Evolutionary conservation across 2,329 filamentous ascomycete genomes (phyloP).

Genomic region (Cladophialophora immunda): DNA sequence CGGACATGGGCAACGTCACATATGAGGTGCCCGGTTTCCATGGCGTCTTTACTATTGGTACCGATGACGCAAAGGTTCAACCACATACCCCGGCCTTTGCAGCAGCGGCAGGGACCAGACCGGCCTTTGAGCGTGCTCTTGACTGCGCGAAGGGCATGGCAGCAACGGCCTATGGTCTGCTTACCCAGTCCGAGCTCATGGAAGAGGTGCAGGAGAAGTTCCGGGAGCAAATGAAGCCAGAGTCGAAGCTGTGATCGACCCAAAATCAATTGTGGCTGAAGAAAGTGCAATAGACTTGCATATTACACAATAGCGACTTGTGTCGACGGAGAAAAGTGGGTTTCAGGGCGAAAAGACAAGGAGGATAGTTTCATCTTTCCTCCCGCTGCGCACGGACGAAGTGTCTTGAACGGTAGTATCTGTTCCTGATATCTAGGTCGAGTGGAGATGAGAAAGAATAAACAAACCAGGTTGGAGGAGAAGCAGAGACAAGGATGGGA

Average conservation of each 20-base stretch:
- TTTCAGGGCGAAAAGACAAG: not conserved
- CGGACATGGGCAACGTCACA: slow-evolving; percentile 63
- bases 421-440: too few species aligned
- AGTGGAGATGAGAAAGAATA: not conserved
- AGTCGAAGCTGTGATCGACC: slow-evolving; percentile 13
- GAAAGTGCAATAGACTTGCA: not conserved
- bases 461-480: not conserved
- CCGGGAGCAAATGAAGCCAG: slow-evolving; percentile 8
- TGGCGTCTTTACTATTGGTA: slow-evolving; percentile 57
- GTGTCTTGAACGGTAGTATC: too few species aligned
- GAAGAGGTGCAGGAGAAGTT: slow-evolving; percentile 18
- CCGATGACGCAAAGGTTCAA: slow-evolving; percentile 45
- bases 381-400: not conserved
- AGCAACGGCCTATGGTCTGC: slow-evolving; percentile 45
- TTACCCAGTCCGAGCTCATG: slow-evolving; percentile 14
- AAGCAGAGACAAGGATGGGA: too few species aligned
- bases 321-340: not conserved
- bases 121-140: slow-evolving; percentile 53
- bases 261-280: too few species aligned
- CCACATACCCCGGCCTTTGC: slow-evolving; percentile 56
- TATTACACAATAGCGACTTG: not conserved
- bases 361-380: not conserved
- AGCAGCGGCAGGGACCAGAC: slow-evolving; percentile 51
- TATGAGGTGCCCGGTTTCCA: slow-evolving; percentile 60
- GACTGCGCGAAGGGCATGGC: slow-evolving; percentile 59